Base-by-base conservation (phyloP, 2,329 filamentous ascomycete species). In the Aureobasidium mangrovei region DNA sequence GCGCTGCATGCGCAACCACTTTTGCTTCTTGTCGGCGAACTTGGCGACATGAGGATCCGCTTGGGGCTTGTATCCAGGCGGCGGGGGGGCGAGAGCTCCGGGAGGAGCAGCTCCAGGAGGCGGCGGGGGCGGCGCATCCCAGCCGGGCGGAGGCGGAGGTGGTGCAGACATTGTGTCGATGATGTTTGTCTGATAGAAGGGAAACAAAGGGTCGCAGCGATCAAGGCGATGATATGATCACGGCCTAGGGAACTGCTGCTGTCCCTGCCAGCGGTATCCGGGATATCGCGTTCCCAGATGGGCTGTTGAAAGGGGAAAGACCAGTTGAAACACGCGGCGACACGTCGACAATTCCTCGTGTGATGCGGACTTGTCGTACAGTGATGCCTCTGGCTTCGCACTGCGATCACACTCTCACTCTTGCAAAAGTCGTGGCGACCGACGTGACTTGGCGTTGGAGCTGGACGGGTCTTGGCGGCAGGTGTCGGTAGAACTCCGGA, bases 21-120 rank as follows among this genome's bases (percentile, higher is more conserved):
- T 91, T 70, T 90, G 95, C 80, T 97, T 98, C 80, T 97, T 98
- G 72, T 96, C 88, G 56, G 91, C 88, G 66, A 96, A 95, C 74
- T 98, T 98, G 51, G 90, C 90, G 65, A 88, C 79, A 61, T 91
- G 88, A 42, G 90, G 85, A 67, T 97, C 85, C 61, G 83, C 79
- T 27, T 85, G 81, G 41, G 90, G 89, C 59, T 83, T 83, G 70
- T 90, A 94, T 39, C 89, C 89, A 28, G 90, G 90, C 27, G 91
- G 90, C 52, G 90, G 89, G 59, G 91, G 90, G 52, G 86, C 62
- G 3, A 67, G 64, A 46, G 65, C 65, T 9, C 69, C 66, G 24
- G 69, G 70, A 31, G 82, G 81, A 54, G 82, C 77, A 31, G 53
- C 57, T 45, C 73, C 68, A 54, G 66, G 67, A 54, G 70, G 66